Percentiles rank a stretch among this genome's conserved stretches.
Evolutionary conservation across 495 filamentous ascomycete species (phyloP).

Genomic region (Aspergillus hancockii): DNA sequence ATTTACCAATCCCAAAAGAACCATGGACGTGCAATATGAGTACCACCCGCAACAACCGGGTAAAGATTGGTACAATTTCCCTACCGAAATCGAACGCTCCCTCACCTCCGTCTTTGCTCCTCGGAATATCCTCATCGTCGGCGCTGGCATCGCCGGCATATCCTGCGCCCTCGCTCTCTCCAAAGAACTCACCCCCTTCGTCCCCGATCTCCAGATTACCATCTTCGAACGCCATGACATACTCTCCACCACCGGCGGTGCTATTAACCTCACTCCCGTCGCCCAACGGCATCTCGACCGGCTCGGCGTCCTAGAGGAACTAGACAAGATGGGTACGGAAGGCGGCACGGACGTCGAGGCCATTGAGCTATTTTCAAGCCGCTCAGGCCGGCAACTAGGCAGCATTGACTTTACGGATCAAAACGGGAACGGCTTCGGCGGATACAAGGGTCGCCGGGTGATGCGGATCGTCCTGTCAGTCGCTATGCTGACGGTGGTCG

Average conservation of each 20-base stretch:
- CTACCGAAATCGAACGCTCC: constrained; percentile 13
- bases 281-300: constrained; percentile 58
- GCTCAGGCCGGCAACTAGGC: constrained; percentile 48
- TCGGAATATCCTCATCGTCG: constrained; percentile 49
- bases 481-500: constrained; percentile 47
- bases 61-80: constrained; percentile 14
- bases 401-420: constrained; percentile 42
- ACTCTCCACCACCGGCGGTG: constrained; percentile 59
- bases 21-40: constrained; percentile 10
- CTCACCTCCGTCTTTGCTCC: constrained; percentile 21
- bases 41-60: constrained; percentile 4
- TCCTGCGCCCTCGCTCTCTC: constrained; percentile 54
- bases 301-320: constrained; percentile 51
- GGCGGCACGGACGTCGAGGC: constrained; percentile 53
- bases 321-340: constrained; percentile 44
- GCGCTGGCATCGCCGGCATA: constrained; percentile 59
- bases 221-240: constrained; percentile 59
- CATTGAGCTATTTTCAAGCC: constrained; percentile 52
- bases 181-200: constrained; percentile 44
- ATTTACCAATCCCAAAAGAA: neutral
- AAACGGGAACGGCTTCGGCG: constrained; percentile 41
- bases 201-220: constrained; percentile 48
- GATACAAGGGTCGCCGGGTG: constrained; percentile 48
- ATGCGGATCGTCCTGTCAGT: constrained; percentile 48
- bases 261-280: constrained; percentile 63